A percentile compares a stretch with the other conserved stretches of the same genome.
Evolutionary conservation across 768 basidiomycete genomes (phyloP).

Genomic region (Phylloporus sp.): DNA sequence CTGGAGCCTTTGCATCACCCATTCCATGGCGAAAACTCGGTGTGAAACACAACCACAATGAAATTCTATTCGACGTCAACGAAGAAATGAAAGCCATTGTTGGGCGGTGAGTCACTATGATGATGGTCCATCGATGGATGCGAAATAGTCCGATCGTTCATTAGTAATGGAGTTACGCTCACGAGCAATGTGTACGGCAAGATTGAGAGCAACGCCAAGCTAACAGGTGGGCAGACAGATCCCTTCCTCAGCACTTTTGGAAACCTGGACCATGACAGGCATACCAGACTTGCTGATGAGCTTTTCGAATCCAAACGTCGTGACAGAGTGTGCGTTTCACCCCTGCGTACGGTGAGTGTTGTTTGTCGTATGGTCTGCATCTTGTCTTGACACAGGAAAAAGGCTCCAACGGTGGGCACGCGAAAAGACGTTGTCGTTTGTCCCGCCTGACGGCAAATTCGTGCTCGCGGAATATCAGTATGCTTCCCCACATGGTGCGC

Average conservation of each 20-base stretch:
- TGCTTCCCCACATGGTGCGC: slow-evolving; percentile 33
- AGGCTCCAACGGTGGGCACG: slow-evolving; percentile 80
- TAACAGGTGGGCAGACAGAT: slow-evolving; percentile 56
- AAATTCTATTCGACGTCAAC: slow-evolving; percentile 87
- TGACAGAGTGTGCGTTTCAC: slow-evolving; percentile 85
- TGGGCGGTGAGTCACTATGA: slow-evolving; percentile 22
- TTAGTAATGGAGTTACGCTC: slow-evolving; percentile 65
- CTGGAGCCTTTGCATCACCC: slow-evolving; percentile 72
- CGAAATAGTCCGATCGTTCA: background rate
- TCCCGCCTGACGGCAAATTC: slow-evolving; percentile 92
- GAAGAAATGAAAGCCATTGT: slow-evolving; percentile 66
- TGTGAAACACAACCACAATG: slow-evolving; percentile 80
- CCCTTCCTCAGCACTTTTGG: background rate
- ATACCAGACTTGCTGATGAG: slow-evolving; percentile 84
- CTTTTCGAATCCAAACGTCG: slow-evolving; percentile 69
- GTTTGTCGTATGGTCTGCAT: background rate
- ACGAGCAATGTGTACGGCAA: slow-evolving; percentile 69
- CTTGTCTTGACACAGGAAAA: slow-evolving; percentile 7
- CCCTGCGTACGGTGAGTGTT: slow-evolving; percentile 78
- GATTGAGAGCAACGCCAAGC: slow-evolving; percentile 69
- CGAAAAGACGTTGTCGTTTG: slow-evolving; percentile 78
- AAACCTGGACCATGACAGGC: slow-evolving; percentile 40
- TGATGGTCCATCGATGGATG: background rate
- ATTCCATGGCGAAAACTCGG: slow-evolving; percentile 93
- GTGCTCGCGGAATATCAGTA: slow-evolving; percentile 81